Evolutionary conservation across 83 land plant species (phyloP).

Genomic region (Diphasiastrum complanatum): DNA sequence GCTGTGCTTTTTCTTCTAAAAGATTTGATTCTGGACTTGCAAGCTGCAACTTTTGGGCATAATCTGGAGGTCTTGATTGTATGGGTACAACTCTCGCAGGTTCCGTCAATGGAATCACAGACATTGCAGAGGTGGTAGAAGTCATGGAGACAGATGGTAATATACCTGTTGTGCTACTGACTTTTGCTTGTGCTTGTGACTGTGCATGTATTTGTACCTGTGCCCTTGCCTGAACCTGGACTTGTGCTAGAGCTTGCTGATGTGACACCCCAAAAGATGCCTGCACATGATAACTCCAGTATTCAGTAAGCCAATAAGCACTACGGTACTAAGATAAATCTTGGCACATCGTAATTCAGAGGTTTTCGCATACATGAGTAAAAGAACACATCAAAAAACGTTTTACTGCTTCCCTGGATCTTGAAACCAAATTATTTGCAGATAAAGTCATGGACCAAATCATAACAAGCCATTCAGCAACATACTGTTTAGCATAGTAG

Average conservation of each 20-base stretch:
- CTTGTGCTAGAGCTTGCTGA: constrained; percentile 17
- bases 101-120: neutral
- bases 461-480: no score
- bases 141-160: neutral
- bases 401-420: no score
- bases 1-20: constrained; percentile 9
- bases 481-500: no score
- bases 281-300: constrained; percentile 2
- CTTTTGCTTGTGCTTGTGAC: constrained; percentile 4
- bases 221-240: constrained; percentile 12
- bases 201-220: constrained; percentile 12
- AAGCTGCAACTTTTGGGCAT: no score
- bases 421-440: no score
- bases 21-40: neutral
- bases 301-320: no score
- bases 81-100: neutral
- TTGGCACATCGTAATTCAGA: no score
- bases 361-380: no score
- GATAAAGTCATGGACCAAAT: no score
- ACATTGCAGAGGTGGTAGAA: constrained; percentile 1
- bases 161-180: neutral
- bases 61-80: neutral
- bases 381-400: no score
- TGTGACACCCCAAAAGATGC: constrained; percentile 20
- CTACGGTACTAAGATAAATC: no score